A percentile compares a stretch with the other conserved stretches of the same genome.
phyloP scores from a whole-genome alignment of 305 asterid species.

The Solanum hybrid region DNA sequence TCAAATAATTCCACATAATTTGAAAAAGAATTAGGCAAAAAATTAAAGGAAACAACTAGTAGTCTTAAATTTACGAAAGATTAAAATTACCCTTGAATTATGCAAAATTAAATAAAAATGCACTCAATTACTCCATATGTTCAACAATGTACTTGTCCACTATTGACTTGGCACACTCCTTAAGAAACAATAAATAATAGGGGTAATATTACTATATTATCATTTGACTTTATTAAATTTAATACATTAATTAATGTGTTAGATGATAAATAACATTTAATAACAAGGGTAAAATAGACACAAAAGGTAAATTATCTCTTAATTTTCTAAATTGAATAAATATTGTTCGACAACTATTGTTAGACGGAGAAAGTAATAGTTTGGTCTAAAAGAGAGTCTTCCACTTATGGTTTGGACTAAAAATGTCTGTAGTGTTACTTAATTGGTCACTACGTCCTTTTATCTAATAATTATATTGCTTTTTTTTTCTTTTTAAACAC shows the following conservation, averaged over 20 bases:
- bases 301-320: no score
- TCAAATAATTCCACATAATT: neutral
- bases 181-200: neutral
- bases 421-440: no score
- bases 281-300: no score
- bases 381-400: neutral
- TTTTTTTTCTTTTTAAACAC: neutral
- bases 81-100: no score
- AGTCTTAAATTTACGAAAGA: neutral
- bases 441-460: neutral
- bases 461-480: neutral
- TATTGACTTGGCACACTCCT: no score
- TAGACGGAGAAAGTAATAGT: accelerated
- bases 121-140: accelerated
- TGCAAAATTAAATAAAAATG: no score
- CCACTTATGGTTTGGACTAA: neutral
- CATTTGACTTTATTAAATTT: no score
- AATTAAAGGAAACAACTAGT: neutral
- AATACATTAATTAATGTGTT: no score
- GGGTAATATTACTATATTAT: no score
- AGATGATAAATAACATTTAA: no score
- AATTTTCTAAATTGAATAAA: accelerated
- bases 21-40: neutral
- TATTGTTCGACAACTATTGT: no score
- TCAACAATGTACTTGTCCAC: neutral